Conservation (phyloP, 805 yeast genomes). For the Nakazawaea siamensis region DNA sequence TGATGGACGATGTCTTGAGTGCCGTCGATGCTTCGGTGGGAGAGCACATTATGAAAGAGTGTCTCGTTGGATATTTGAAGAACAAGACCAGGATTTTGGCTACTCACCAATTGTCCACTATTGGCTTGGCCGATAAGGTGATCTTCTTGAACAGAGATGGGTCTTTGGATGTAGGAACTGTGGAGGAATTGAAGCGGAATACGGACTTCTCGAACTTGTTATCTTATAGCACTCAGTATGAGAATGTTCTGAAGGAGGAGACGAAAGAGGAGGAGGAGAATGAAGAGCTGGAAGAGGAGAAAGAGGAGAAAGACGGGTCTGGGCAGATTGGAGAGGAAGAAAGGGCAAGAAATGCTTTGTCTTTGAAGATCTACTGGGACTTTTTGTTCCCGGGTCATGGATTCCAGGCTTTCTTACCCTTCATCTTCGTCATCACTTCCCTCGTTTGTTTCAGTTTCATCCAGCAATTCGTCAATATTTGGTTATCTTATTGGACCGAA, state of each 20-base stretch:
- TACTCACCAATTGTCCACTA: conserved; percentile 73
- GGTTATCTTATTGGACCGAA: conserved; percentile 70
- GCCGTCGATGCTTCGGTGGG: conserved; percentile 74
- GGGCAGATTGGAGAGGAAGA: too few species aligned
- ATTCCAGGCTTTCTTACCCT: too few species aligned
- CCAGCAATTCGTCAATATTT: conserved; percentile 38
- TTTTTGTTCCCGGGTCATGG: too few species aligned
- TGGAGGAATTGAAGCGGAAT: conserved; percentile 39
- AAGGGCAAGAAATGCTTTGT: too few species aligned
- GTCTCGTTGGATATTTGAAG: conserved; percentile 51
- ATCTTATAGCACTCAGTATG: conserved; percentile 25
- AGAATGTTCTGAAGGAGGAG: too few species aligned
- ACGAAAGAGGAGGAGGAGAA: conserved; percentile 18
- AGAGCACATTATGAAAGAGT: conserved; percentile 44
- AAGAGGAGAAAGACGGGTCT: too few species aligned
- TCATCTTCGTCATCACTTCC: too few species aligned
- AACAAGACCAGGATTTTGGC: conserved; percentile 66
- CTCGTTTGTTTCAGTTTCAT: too few species aligned
- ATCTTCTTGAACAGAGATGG: conserved; percentile 65
- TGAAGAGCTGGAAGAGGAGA: conserved; percentile 10
- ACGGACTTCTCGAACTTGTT: conserved; percentile 28
- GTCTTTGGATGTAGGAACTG: conserved; percentile 49
- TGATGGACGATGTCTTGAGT: conserved; percentile 58
- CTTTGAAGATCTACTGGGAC: too few species aligned
- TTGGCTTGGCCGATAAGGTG: conserved; percentile 61